Conservation (phyloP, 495 filamentous ascomycete genomes). For the Sordaria brevicollis region DNA sequence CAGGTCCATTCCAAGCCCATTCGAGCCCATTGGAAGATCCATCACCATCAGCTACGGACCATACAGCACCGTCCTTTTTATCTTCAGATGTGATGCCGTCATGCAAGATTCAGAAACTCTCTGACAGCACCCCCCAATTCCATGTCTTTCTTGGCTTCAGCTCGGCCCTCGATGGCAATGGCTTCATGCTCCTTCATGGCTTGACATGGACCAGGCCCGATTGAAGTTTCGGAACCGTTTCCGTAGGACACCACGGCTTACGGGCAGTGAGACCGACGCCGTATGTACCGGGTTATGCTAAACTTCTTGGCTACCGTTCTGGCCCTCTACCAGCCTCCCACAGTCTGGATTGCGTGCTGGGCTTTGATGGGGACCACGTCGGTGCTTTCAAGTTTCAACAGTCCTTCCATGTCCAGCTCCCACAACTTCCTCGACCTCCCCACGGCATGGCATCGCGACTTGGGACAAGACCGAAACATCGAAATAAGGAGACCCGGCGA, state of each 20-base stretch:
- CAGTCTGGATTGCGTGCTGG: neutral
- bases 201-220: neutral
- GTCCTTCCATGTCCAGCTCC: neutral
- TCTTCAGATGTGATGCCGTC: neutral
- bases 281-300: neutral
- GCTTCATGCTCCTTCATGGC: neutral
- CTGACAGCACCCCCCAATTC: neutral
- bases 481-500: neutral
- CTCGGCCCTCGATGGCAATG: neutral
- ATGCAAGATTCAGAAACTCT: neutral
- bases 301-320: neutral
- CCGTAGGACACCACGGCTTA: neutral
- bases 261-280: neutral
- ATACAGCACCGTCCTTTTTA: neutral
- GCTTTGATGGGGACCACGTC: neutral
- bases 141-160: neutral
- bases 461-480: neutral
- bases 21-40: neutral
- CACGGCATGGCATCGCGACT: neutral
- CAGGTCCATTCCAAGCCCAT: neutral
- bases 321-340: neutral
- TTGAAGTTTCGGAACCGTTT: neutral
- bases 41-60: neutral
- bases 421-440: neutral
- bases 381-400: neutral